phyloP scores from a whole-genome alignment of 2,329 filamentous ascomycete genomes.

The Talaromyces sp. region DNA sequence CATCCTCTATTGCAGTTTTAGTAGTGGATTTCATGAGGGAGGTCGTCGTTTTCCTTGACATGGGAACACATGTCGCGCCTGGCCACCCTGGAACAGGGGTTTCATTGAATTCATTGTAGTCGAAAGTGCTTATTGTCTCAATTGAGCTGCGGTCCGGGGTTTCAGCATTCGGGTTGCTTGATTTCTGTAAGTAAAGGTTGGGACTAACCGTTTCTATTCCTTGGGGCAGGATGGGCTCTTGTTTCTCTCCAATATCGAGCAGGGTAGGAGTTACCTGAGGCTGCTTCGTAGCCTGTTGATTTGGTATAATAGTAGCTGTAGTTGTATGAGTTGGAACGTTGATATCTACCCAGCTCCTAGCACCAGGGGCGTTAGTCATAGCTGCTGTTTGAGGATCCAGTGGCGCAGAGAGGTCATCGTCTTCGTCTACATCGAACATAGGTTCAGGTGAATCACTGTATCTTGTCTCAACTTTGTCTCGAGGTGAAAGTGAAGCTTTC shows the following conservation, averaged over 20 bases:
- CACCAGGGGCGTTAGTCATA: not conserved
- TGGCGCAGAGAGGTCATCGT: slow-evolving; percentile 1
- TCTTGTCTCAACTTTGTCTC: not conserved
- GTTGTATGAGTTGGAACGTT: not conserved
- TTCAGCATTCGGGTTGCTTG: slow-evolving; percentile 9
- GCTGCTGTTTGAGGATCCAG: not conserved
- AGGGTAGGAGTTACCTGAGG: slow-evolving; percentile 42
- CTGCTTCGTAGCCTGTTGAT: slow-evolving; percentile 38
- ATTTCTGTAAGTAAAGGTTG: not conserved
- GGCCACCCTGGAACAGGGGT: slow-evolving; percentile 2
- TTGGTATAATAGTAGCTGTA: not conserved
- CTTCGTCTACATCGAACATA: slow-evolving; percentile 7
- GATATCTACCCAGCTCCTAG: not conserved
- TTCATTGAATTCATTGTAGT: not conserved
- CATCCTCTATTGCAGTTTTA: too few relatives aligned
- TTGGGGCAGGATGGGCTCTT: slow-evolving; percentile 13
- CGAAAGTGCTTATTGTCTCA: not conserved
- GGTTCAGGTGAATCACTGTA: not conserved
- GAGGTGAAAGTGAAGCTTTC: slow-evolving; percentile 64
- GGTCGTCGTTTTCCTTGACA: slow-evolving; percentile 5
- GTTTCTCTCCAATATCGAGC: slow-evolving; percentile 4
- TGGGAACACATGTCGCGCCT: slow-evolving; percentile 4
- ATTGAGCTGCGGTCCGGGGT: slow-evolving; percentile 7
- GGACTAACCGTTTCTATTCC: slow-evolving; percentile 19
- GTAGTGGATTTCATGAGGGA: too few relatives aligned